Base-by-base conservation (phyloP, 2,329 filamentous ascomycete species). In the Ophioceras dolichostomum region DNA sequence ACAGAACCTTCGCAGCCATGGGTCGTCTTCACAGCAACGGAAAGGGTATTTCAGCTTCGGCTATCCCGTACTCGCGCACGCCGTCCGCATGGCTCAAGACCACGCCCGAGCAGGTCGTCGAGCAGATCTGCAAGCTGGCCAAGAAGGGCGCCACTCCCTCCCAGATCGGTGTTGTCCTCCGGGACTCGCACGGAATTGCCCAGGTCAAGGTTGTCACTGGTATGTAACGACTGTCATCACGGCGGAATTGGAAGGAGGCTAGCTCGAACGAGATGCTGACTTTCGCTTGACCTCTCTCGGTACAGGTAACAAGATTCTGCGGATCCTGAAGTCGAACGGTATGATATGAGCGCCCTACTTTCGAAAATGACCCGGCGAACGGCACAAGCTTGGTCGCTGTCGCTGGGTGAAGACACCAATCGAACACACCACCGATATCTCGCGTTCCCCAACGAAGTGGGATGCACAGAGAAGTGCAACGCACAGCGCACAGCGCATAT, bases 11-110 rank as follows among this genome's bases (percentile, higher is more conserved):
- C 22, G 22, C 22, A 26, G 12, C 12, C 22, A 94, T 94, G 86
- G 86, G 88, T 81, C 81, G 89, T 76, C 81, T 96, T 82, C 93
- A 98, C 82, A 84, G 76, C 78, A 94, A 95, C 61, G 89, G 91
- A 74, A 96, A 96, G 85, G 93, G 91, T 69, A 98, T 98, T 71
- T 87, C 86, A 53, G 70, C 85, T 70, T 94, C 86, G 47, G 86
- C 91, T 59, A 71, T 96, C 68, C 91, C 93, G 61, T 98, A 96
- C 81, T 94, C 86, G 53, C 89, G 91, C 72, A 79, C 76, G 56
- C 65, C 87, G 49, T 89, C 91, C 45, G 76, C 88, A 54, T 98
- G 91, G 91, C 75, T 96, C 68, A 98, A 98, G 83, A 93, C 86
- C 71, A 94, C 87, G 55, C 88, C 91, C 61, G 87, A 95, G 59